These are phyloP conservation scores for Dissophora globulifera DNA, from an alignment of 192 early-diverging fungal genomes.

Conservation along the genomic window DNA sequence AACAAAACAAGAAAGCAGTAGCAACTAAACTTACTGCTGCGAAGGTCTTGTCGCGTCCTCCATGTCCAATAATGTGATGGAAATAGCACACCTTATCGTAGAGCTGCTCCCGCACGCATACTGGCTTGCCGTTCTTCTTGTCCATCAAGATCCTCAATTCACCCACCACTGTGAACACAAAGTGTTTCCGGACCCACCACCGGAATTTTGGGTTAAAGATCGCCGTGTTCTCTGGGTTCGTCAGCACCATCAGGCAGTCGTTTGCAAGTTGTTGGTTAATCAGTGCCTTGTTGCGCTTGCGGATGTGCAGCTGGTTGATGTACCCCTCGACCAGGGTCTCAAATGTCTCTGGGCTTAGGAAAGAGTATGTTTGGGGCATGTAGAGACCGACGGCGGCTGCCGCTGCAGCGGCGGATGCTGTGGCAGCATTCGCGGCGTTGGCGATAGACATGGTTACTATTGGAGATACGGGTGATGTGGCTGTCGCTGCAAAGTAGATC, in stretches of 20 bases:
- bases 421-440: background rate
- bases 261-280: constrained; percentile 51
- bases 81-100: constrained; percentile 54
- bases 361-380: constrained; percentile 44
- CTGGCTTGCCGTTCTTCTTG: constrained; percentile 51
- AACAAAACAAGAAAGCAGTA: background rate
- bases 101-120: constrained; percentile 44
- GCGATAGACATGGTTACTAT: background rate
- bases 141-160: constrained; percentile 52
- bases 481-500: background rate
- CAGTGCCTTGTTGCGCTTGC: constrained; percentile 51
- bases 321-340: constrained; percentile 52
- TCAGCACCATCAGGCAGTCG: constrained; percentile 51
- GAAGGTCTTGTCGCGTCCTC: constrained; percentile 54
- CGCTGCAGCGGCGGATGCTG: background rate
- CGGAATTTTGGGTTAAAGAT: constrained; percentile 51
- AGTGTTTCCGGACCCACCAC: constrained; percentile 53
- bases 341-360: constrained; percentile 47
- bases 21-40: constrained; percentile 37
- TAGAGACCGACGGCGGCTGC: constrained; percentile 23
- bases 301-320: constrained; percentile 49
- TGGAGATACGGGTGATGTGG: background rate
- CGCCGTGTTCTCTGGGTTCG: constrained; percentile 50
- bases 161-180: constrained; percentile 46
- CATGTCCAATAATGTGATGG: constrained; percentile 51